Conservation (phyloP, 2,329 filamentous ascomycete species). For the Paecilomyces variotii region DNA sequence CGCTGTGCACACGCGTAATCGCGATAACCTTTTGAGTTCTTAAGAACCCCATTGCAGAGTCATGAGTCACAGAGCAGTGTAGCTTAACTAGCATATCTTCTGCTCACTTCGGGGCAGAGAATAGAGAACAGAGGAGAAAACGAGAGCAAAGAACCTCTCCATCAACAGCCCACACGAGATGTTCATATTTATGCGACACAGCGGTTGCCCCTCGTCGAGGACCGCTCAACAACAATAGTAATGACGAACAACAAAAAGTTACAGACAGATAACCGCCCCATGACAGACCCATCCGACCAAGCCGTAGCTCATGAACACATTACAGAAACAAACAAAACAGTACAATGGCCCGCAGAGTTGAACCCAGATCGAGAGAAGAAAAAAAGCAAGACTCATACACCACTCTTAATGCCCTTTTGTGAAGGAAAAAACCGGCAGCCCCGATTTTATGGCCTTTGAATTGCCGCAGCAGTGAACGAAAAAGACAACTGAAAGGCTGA, state of each 20-base stretch:
- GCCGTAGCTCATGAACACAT: neutral
- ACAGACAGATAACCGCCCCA: neutral
- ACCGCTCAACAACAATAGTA: neutral
- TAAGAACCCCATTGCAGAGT: neutral
- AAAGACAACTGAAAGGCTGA: neutral
- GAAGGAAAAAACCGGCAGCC: neutral
- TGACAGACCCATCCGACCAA: neutral
- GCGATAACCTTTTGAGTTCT: too few relatives aligned
- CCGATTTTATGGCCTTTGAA: neutral
- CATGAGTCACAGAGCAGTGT: neutral
- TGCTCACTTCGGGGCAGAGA: neutral
- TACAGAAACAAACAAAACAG: neutral
- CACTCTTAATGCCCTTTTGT: neutral
- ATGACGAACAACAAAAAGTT: neutral
- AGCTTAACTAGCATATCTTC: neutral
- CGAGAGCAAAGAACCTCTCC: neutral
- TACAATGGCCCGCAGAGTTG: neutral
- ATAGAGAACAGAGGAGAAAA: neutral
- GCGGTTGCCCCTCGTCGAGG: neutral
- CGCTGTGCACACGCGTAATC: too few relatives aligned
- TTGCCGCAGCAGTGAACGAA: neutral
- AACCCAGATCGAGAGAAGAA: neutral
- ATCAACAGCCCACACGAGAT: neutral
- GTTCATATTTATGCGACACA: neutral
- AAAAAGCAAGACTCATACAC: neutral